These are phyloP conservation scores for Trichoderma endophyticum DNA, from an alignment of 2,329 filamentous ascomycete species.

Conservation along the genomic window DNA sequence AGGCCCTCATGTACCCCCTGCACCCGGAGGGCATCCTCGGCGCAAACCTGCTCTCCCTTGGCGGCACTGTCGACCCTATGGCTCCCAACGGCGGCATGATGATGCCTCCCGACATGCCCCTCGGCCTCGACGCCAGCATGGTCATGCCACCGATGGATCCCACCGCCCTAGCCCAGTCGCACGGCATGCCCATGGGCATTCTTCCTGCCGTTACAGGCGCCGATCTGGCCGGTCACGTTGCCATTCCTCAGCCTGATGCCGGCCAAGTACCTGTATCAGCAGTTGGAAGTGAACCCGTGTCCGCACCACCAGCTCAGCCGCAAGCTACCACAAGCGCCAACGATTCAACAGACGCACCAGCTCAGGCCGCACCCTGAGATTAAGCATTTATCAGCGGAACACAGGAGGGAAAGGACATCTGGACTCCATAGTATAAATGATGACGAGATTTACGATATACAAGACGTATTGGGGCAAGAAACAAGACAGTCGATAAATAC, in stretches of 20 bases:
- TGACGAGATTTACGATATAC: neutral
- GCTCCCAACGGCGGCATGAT: slow-evolving; percentile 27
- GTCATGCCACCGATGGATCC: slow-evolving; percentile 7
- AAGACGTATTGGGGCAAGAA: neutral
- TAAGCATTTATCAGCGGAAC: neutral
- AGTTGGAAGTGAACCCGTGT: neutral
- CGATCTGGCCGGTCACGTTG: neutral
- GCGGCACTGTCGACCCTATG: slow-evolving; percentile 19
- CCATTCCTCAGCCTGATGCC: neutral
- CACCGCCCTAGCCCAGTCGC: neutral
- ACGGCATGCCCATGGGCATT: slow-evolving; percentile 5
- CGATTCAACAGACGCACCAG: neutral
- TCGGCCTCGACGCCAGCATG: slow-evolving; percentile 21
- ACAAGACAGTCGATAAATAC: neutral
- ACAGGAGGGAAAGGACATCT: neutral
- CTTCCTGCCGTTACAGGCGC: neutral
- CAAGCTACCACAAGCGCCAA: neutral
- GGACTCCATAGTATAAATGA: neutral
- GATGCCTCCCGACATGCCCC: slow-evolving; percentile 21
- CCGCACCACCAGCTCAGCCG: neutral
- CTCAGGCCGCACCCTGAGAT: neutral
- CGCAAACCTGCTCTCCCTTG: slow-evolving; percentile 41
- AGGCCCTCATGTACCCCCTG: slow-evolving; percentile 76
- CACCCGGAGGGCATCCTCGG: slow-evolving; percentile 65
- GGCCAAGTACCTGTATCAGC: neutral